Evolutionary conservation across 2,329 filamentous ascomycete species (phyloP).

Genomic region (Daldinia eschscholtzii): DNA sequence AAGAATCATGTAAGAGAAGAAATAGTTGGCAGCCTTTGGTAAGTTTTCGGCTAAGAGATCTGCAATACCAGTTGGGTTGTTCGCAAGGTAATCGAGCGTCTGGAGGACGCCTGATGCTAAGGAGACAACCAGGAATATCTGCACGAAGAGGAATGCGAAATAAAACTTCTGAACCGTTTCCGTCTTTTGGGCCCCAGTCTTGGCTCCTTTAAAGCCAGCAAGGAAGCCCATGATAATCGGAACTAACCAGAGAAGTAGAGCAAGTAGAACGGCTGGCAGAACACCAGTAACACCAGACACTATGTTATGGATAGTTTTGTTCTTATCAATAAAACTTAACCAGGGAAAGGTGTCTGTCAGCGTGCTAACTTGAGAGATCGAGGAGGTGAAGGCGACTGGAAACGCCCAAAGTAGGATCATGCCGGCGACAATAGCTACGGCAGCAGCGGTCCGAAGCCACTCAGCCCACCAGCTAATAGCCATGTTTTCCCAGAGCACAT

Average conservation of each 20-base stretch:
- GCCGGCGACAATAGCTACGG: conserved; percentile 73
- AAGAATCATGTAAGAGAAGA: conserved; percentile 98
- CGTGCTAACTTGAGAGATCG: conserved; percentile 80
- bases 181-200: conserved; percentile 82
- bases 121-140: conserved; percentile 93
- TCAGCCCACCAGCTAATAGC: conserved; percentile 94
- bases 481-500: conserved; percentile 98
- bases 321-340: conserved; percentile 75
- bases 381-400: conserved; percentile 88
- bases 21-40: conserved; percentile 92
- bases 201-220: conserved; percentile 79
- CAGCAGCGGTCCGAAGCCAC: conserved; percentile 77
- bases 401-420: conserved; percentile 93
- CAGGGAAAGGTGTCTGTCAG: conserved; percentile 75
- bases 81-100: conserved; percentile 68
- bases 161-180: conserved; percentile 93
- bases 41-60: conserved; percentile 80
- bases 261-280: conserved; percentile 81
- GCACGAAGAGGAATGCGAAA: conserved; percentile 93
- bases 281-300: conserved; percentile 82
- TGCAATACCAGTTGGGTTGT: conserved; percentile 75
- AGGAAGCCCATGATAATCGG: conserved; percentile 83
- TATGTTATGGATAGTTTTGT: conserved; percentile 71
- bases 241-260: conserved; percentile 82
- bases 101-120: conserved; percentile 79